Base-by-base conservation (phyloP, 495 filamentous ascomycete species). In the Bathelium albidoporum region DNA sequence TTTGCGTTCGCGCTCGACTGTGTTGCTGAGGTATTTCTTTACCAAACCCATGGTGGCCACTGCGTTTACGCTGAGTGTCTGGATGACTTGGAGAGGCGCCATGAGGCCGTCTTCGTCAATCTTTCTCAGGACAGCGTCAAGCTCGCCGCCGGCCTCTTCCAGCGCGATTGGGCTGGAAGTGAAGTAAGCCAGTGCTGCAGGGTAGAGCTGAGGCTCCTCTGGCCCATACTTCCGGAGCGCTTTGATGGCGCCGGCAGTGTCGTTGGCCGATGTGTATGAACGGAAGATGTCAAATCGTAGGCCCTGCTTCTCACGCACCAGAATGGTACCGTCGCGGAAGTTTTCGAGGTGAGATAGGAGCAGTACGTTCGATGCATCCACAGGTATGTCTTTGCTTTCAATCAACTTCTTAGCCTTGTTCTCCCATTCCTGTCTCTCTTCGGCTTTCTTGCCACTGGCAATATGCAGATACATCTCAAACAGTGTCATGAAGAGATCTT, bases 401-500 rank as follows among this genome's bases (percentile, higher is more conserved):
- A 87, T 91, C 62, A 92, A 75, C 44, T 79, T 81, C 75, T 93
- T 95, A 1, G 94, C 94, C 71, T 95, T 97, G 18, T 75, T 79
- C 69, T 97, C 90, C 94, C 94, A 98, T 63, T 87, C 81, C 63
- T 87, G 81, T 66, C 84, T 86, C 64, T 92, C 86, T 3, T 77
- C 75, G 44, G 86, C 84, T 66, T 84, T 87, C 68, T 85, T 86
- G n/a, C 83, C 79, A 67, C 83, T 88, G 44, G 91, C 88, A 62
- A 89, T 90, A 68, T 96, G 89, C 24, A 98, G 80, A 72, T 97
- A 98, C 85, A 97, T 96, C 71, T 98, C 94, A 72, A 98, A 97
- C 32, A 98, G 75, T 0, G 94, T 96, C 1, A 94, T 97, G 73
- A 93, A 93, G 44, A 98, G 83, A 73, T 97, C 95, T 7, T 83